Evolutionary conservation across 73 alveolate genomes (phyloP).

Genomic region (Blepharisma stoltei): DNA sequence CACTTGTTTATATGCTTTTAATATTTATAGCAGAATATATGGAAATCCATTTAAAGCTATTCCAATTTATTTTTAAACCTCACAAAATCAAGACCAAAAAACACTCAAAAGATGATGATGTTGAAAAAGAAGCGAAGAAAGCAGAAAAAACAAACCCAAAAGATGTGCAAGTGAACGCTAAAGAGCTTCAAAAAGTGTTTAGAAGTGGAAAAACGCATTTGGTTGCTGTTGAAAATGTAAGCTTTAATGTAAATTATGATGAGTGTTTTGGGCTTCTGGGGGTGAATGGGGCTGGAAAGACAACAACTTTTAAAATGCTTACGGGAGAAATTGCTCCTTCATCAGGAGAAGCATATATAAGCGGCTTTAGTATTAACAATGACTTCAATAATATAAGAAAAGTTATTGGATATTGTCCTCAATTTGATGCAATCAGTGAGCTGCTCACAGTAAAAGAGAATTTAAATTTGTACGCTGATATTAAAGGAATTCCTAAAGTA

Average conservation of each 20-base stretch:
- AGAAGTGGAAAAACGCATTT: neutral
- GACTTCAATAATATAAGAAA: constrained; percentile 80
- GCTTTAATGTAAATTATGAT: constrained; percentile 91
- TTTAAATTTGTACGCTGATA: constrained; percentile 87
- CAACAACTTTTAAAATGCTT: constrained; percentile 93
- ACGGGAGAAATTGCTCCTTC: constrained; percentile 90
- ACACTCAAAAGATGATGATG: constrained; percentile 46
- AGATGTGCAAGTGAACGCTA: constrained; percentile 49
- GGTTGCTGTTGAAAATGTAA: constrained; percentile 86
- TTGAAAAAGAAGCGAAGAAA: constrained; percentile 37
- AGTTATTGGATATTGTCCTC: constrained; percentile 97
- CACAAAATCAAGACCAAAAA: constrained; percentile 10
- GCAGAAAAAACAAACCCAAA: constrained; percentile 47
- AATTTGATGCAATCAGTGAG: constrained; percentile 93
- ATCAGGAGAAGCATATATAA: constrained; percentile 79
- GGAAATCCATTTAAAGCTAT: constrained; percentile 33
- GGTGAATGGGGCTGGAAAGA: constrained; percentile 99
- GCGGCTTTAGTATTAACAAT: constrained; percentile 72
- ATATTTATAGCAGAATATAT: constrained; percentile 44
- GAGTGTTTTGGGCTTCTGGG: constrained; percentile 98
- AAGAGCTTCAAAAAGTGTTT: constrained; percentile 59
- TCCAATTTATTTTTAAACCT: constrained; percentile 33
- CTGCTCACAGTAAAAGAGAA: constrained; percentile 93
- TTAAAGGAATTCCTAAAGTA: constrained; percentile 85
- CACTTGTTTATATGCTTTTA: constrained; percentile 34